Evolutionary conservation across 73 alveolate genomes (phyloP), one percentile per base, ranked within the genome.

Genomic region (Paramecium bursaria): DNA sequence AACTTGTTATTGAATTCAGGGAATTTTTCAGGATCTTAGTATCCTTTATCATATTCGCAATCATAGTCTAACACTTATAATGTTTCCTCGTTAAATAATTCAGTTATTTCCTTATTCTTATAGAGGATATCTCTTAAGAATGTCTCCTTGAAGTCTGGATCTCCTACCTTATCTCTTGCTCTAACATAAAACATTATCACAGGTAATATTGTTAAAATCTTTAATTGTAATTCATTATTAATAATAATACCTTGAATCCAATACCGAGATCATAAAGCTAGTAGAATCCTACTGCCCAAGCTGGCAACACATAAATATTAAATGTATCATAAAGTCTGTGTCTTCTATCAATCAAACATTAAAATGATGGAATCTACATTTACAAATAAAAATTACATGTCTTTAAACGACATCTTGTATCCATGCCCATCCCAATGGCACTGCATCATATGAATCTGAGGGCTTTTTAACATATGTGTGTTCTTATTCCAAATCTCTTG

Each of bases 11-110:
- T 87, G 92, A 86, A 92, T 74, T 92, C 97, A 67, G 97, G 97
- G 97, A 92, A 92, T 75, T 75, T 87, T 50, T 79, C 82, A 55
- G 97, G 94, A 75, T 85, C 74, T 31, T 75, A 91, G 39, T 79
- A 60, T 50, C 95, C 97, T 2, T 35, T 55, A 47, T 90, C 95
- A 85, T 88, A 92, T 76, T 92, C 97, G 51, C 90, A 92, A 51
- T 92, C 92, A 86, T 75, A 92, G 76, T 92, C 97, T 54, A 92
- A 74, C 2, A 92, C 97, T 76, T 92, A 95, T 55, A 80, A 57
- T 26, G 97, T 90, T 86, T 90, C 90, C 3, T 94, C 95, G 10
- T 91, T 76, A 91, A 92, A 92, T 4, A 90, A 79, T 26, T 85
- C 74, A 60, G 67, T 87, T 47, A 92, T 48, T 74, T 92, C 91